These are phyloP conservation scores for Lasiodiplodia theobromae DNA, from an alignment of 2,329 filamentous ascomycete genomes.

Conservation along the genomic window DNA sequence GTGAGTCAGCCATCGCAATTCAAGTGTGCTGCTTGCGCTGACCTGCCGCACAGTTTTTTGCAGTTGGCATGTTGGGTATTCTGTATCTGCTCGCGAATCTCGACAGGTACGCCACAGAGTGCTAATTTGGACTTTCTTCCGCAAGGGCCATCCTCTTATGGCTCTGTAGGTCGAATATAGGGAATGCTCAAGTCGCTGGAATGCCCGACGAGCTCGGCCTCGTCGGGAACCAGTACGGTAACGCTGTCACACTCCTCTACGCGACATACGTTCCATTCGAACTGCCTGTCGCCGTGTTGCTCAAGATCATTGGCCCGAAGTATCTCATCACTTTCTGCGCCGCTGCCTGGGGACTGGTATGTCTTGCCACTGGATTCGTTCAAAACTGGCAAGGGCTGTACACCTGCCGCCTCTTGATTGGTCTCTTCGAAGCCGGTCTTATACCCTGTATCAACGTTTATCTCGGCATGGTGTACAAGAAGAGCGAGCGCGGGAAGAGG, in stretches of 20 bases:
- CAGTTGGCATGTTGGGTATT: conserved; percentile 27
- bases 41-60: conserved; percentile 12
- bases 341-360: conserved; percentile 56
- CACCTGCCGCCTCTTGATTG: conserved; percentile 55
- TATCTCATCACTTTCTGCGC: conserved; percentile 56
- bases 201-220: conserved; percentile 23
- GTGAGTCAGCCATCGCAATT: not conserved
- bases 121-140: not conserved
- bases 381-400: conserved; percentile 55
- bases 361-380: conserved; percentile 59
- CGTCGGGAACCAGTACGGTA: conserved; percentile 21
- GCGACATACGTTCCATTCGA: conserved; percentile 57
- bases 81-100: conserved; percentile 30
- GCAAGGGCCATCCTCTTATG: conserved; percentile 22
- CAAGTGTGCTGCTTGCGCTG: not conserved
- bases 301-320: conserved; percentile 64
- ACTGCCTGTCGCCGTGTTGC: conserved; percentile 65
- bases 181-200: conserved; percentile 53
- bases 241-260: conserved; percentile 68
- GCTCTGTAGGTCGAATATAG: conserved; percentile 36
- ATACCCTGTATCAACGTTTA: conserved; percentile 30
- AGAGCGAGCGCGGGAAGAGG: conserved; percentile 36
- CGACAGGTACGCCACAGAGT: conserved; percentile 26
- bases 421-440: conserved; percentile 43
- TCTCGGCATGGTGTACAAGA: conserved; percentile 29